Evolutionary conservation across 176 grass and related monocot species (phyloP).

Genomic region (Avena eriantha): DNA sequence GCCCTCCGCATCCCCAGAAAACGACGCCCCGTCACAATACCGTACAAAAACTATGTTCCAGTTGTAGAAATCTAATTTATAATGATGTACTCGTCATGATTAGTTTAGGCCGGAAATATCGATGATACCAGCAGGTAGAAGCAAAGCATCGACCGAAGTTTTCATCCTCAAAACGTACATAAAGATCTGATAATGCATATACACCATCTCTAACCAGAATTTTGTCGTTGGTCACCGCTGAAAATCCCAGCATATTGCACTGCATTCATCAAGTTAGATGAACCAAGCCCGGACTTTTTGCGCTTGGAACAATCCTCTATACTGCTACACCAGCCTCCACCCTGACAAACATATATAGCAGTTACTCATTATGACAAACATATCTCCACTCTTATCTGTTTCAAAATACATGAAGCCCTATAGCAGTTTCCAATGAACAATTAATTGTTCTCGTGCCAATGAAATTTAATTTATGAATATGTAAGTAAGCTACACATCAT

Average conservation of each 20-base stretch:
- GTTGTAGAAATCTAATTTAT: slow-evolving; percentile 66
- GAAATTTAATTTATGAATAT: neutral
- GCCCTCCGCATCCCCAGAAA: slow-evolving; percentile 68
- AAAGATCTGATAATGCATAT: neutral
- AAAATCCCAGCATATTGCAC: neutral
- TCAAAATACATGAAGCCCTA: neutral
- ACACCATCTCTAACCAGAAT: neutral
- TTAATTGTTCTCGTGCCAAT: neutral
- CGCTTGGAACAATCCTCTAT: neutral
- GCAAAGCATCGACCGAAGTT: neutral
- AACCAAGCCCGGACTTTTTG: neutral
- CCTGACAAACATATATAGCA: neutral
- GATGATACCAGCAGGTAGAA: neutral
- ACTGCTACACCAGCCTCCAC: slow-evolving; percentile 16
- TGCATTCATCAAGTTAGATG: neutral
- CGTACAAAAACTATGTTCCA: slow-evolving; percentile 86
- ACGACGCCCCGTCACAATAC: slow-evolving; percentile 84
- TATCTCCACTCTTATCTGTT: neutral
- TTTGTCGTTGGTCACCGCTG: neutral
- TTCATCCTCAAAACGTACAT: neutral
- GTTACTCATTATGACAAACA: too few species aligned
- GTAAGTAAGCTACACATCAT: neutral
- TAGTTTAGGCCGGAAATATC: neutral
- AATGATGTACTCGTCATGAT: neutral
- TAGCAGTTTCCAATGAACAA: neutral